Conservation (phyloP, 2,329 filamentous ascomycete genomes). For the Aspergillus unguis region DNA sequence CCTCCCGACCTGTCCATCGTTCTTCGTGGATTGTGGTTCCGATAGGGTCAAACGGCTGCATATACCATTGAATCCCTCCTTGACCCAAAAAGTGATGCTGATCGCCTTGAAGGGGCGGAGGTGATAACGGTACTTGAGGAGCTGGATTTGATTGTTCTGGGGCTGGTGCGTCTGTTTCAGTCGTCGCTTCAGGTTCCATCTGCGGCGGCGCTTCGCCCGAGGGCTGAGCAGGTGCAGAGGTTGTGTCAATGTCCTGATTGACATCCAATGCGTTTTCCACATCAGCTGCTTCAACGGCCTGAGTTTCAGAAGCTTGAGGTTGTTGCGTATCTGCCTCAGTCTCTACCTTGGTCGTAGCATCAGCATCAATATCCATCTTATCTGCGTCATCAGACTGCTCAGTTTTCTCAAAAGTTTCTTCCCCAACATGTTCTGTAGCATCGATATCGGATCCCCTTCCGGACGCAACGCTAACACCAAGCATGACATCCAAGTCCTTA, state of each 20-base stretch:
- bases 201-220: slow-evolving; percentile 24
- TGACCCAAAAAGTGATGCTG: slow-evolving; percentile 55
- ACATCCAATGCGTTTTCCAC: slow-evolving; percentile 8
- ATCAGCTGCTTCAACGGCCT: slow-evolving; percentile 2
- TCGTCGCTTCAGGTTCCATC: slow-evolving; percentile 25
- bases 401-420: slow-evolving; percentile 29
- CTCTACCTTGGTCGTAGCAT: slow-evolving; percentile 21
- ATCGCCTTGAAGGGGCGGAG: slow-evolving; percentile 41
- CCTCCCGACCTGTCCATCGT: slow-evolving; percentile 68
- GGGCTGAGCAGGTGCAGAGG: slow-evolving; percentile 35
- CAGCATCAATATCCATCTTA: slow-evolving; percentile 28
- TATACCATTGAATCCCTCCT: slow-evolving; percentile 85
- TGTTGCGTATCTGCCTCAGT: slow-evolving; percentile 11
- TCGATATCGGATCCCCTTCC: slow-evolving; percentile 50
- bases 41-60: slow-evolving; percentile 72
- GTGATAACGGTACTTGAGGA: slow-evolving; percentile 32
- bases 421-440: slow-evolving; percentile 41
- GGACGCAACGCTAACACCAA: slow-evolving; percentile 63
- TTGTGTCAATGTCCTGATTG: slow-evolving; percentile 15
- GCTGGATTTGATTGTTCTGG: slow-evolving; percentile 42
- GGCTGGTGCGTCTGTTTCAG: slow-evolving; percentile 38
- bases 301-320: slow-evolving; percentile 7
- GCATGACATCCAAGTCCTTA: slow-evolving; percentile 68
- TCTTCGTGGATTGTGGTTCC: slow-evolving; percentile 79
- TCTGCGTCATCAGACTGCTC: slow-evolving; percentile 36